These are phyloP conservation scores for Teratosphaeria gauchensis DNA, from an alignment of 2,329 filamentous ascomycete species.

Conservation along the genomic window DNA sequence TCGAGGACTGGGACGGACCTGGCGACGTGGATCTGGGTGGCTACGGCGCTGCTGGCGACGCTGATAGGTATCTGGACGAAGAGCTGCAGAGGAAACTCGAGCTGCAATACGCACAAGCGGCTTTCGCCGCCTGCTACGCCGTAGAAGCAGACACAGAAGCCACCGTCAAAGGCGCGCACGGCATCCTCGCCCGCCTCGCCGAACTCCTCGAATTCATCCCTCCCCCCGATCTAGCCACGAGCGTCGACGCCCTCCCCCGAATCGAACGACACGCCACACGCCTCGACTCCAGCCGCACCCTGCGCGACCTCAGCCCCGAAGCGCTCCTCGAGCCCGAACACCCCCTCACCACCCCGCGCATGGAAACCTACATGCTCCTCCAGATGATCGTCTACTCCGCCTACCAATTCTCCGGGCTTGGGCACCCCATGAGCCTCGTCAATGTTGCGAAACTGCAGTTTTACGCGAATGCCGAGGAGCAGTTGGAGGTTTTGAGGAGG, in stretches of 20 bases:
- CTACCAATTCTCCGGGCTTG: constrained; percentile 33
- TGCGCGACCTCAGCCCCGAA: constrained; percentile 29
- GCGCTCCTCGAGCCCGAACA: constrained; percentile 51
- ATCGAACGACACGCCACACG: constrained; percentile 29
- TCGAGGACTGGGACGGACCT: constrained; percentile 66
- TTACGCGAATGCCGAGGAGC: constrained; percentile 53
- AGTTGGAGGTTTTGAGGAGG: constrained; percentile 49
- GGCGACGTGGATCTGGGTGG: constrained; percentile 59
- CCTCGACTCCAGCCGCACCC: constrained; percentile 22
- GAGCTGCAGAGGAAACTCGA: constrained; percentile 51
- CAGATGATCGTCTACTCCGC: constrained; percentile 50
- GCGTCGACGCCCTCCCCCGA: constrained; percentile 33
- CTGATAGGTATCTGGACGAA: constrained; percentile 49
- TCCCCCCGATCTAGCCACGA: constrained; percentile 38
- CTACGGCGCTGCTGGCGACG: constrained; percentile 27
- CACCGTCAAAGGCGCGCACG: constrained; percentile 51
- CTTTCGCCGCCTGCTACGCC: constrained; percentile 58
- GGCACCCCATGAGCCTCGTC: constrained; percentile 31
- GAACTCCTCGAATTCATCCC: constrained; percentile 52
- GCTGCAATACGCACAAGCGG: constrained; percentile 56
- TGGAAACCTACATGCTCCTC: constrained; percentile 48
- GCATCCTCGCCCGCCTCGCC: constrained; percentile 50
- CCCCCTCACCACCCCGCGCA: constrained; percentile 52
- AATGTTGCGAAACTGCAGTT: constrained; percentile 52
- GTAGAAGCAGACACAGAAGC: constrained; percentile 51